phyloP scores from a whole-genome alignment of 2,329 filamentous ascomycete genomes.

The Sporothrix phasma region DNA sequence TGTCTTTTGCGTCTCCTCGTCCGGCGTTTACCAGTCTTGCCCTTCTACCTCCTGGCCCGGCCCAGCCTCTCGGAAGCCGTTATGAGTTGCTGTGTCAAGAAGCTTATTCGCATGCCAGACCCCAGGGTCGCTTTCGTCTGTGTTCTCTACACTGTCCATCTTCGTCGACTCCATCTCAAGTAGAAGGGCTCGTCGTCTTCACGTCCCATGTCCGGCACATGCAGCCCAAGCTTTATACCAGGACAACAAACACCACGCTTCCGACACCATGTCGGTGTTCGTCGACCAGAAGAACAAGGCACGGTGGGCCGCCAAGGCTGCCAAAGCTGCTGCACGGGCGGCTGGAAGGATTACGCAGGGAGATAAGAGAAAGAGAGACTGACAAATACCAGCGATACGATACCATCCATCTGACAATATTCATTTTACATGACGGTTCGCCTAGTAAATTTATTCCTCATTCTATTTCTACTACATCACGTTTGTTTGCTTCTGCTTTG shows the following conservation, averaged over 20 bases:
- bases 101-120: too few species aligned
- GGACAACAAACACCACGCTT: slow-evolving; percentile 54
- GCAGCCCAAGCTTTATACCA: slow-evolving; percentile 57
- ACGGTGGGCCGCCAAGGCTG: neutral
- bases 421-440: too few species aligned
- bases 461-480: too few species aligned
- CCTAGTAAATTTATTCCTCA: too few species aligned
- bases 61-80: neutral
- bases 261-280: slow-evolving; percentile 25
- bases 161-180: too few species aligned
- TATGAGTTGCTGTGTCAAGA: too few species aligned
- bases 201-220: slow-evolving; percentile 48
- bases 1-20: neutral
- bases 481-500: too few species aligned
- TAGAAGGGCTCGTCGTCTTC: slow-evolving; percentile 56
- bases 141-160: too few species aligned
- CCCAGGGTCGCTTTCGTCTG: too few species aligned
- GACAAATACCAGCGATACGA: too few species aligned
- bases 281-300: slow-evolving; percentile 21
- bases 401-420: too few species aligned
- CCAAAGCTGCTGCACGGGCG: neutral
- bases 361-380: too few species aligned
- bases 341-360: neutral
- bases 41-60: neutral
- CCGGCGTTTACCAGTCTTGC: neutral